Base-by-base conservation (phyloP, 495 filamentous ascomycete genomes). In the Aspergillus coremiiformis region DNA sequence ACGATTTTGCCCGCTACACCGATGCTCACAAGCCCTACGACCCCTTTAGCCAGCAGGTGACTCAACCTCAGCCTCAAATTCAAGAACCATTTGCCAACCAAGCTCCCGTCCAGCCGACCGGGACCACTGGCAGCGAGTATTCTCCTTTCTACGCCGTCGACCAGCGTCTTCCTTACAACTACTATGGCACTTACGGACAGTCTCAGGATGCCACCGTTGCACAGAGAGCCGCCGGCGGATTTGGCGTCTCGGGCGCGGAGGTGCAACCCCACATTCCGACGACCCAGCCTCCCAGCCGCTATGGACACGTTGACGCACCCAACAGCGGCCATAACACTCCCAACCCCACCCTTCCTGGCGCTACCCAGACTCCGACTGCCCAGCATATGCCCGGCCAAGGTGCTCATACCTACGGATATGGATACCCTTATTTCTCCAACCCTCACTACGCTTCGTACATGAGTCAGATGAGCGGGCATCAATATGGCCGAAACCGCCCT, bases 81-180 rank as follows among this genome's bases (percentile, higher is more conserved):
- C 72, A 74, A 39, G 78, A 75, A 55, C 77, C 79, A 9, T 84
- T 78, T 53, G 80, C 83, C 39, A 72, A 73, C 52, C 82, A 81
- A 57, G 72, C 74, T 42, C 72, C 74, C 20, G 66, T 64, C 45
- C 76, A 78, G 52, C 66, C 73, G n/a, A 61, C 72, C 47, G 69
- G 60, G 51, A 74, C 89, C 26, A 86, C 86, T 10, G 84, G 87
- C 37, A 83, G 78, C 66, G 86, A 95, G 37, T 92, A 85, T 58
- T 87, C 87, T 17, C 84, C 84, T 0, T 95, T 95, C 73, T 93
- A 96, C 60, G 85, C 86, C 3, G 80, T 85, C n/a, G 87, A 91
- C 54, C 81, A 85, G 61, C 83, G 90, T 37, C 81, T 83, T 64
- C 77, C 81, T 9, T 93, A 91, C 67, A 86, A 84, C 68, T 90